Conservation (phyloP, 1,284 basidiomycete species). For the Abortiporus biennis region DNA sequence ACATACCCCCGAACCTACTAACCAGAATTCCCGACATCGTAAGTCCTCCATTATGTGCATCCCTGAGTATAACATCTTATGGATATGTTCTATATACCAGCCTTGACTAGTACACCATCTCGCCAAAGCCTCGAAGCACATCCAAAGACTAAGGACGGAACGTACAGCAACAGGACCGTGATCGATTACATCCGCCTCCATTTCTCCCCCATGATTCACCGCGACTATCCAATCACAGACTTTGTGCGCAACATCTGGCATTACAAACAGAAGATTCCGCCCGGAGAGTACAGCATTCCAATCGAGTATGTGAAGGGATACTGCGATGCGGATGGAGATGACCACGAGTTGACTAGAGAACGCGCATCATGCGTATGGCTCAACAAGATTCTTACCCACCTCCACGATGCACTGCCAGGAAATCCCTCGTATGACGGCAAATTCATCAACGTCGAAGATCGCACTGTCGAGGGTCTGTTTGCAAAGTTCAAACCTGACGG, state of each 20-base stretch:
- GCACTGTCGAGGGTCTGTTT: background rate
- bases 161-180: background rate
- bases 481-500: constrained; percentile 6
- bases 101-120: background rate
- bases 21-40: too few species aligned
- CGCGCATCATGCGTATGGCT: background rate
- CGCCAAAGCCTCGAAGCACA: background rate
- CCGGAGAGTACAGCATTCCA: background rate
- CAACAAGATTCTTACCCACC: background rate
- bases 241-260: constrained; percentile 5
- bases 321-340: background rate
- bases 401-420: background rate
- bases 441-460: background rate
- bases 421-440: background rate
- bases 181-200: background rate
- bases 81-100: background rate
- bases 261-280: background rate
- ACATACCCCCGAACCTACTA: background rate
- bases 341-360: background rate
- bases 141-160: background rate
- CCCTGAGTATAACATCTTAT: background rate
- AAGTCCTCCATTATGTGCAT: too few species aligned
- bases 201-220: background rate
- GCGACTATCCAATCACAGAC: constrained; percentile 1
- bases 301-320: background rate